Percentiles rank a stretch among this genome's conserved stretches.
These are phyloP conservation scores for Viridothelium virens DNA, from an alignment of 495 filamentous ascomycete genomes.

Conservation along the genomic window DNA sequence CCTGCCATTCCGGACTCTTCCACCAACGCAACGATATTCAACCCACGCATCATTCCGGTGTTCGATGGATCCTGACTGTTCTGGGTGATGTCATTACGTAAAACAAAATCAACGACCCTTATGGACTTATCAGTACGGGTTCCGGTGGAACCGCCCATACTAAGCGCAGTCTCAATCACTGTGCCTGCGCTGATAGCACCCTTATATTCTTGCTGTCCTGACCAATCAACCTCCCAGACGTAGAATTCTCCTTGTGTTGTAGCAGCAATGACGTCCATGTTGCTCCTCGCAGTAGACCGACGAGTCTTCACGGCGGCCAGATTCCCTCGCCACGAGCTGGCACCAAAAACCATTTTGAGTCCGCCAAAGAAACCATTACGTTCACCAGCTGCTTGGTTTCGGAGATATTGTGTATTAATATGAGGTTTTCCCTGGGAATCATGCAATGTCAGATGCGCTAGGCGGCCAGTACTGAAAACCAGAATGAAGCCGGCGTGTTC, in stretches of 20 bases:
- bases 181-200: conserved; percentile 44
- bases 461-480: conserved; percentile 70
- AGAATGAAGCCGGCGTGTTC: conserved; percentile 82
- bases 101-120: neutral
- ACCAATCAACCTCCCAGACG: conserved; percentile 79
- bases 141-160: neutral
- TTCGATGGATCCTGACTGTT: neutral
- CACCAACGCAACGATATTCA: conserved; percentile 32
- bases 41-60: conserved; percentile 13
- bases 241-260: conserved; percentile 68
- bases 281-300: conserved; percentile 61
- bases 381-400: conserved; percentile 39
- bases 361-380: conserved; percentile 67
- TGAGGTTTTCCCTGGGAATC: conserved; percentile 78
- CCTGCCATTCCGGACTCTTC: conserved; percentile 14
- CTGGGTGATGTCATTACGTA: neutral
- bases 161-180: conserved; percentile 28
- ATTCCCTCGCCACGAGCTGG: conserved; percentile 59
- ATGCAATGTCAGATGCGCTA: conserved; percentile 75
- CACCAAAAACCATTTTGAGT: conserved; percentile 57
- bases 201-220: conserved; percentile 55
- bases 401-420: conserved; percentile 67
- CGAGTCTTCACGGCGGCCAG: conserved; percentile 69
- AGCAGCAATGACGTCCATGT: conserved; percentile 72
- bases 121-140: neutral